Base-by-base conservation (phyloP, 2,329 filamentous ascomycete species). In the Phyllosticta citrichinensis region DNA sequence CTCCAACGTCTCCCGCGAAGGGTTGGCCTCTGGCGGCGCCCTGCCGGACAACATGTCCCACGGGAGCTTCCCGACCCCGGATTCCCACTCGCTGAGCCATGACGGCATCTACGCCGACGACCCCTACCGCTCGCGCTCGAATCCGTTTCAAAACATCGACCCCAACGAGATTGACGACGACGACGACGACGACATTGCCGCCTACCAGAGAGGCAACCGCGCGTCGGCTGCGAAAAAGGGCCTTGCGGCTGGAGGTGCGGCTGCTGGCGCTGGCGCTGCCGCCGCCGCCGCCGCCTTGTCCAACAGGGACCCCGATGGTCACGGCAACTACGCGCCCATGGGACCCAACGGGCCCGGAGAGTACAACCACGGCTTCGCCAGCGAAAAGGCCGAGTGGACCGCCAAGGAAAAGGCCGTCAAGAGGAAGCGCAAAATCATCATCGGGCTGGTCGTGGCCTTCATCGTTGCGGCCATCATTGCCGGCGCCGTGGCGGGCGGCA, bases 151-250 rank as follows among this genome's bases (percentile, higher is more conserved):
- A 57, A 70, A 73, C 57, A 81, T 94, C 62, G 86, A 96, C 70
- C 91, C 91, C 2, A 84, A 88, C 68, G 85, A 87, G 14, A 92
- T 96, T 65, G 83, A 83, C 22, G 92, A 96, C 71, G 92, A 97
- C 69, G 92, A 97, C 69, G 91, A 89, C 27, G 92, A 96, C 68
- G 92, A 96, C 70, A 40, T 40, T 40, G 33, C 33, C 11, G 33
- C 33, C 33, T 40, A 40, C 11, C 33, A 40, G 11, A 40, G 33
- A 40, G 91, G 88, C 1, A 80, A 82, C 63, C 81, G 79, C 65
- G 76, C 74, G 76, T 77, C 56, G 75, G 76, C 40, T 54, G 69
- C 69, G 33, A 66, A 67, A 33, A 68, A 67, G 6, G 82, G 79
- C 19, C 80, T 74, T 6, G 81, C 67, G 6, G 72, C 67, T 10